Evolutionary conservation across 805 yeast genomes (phyloP), one percentile per base, ranked within the genome.

Genomic region (Teunomyces kruisii): DNA sequence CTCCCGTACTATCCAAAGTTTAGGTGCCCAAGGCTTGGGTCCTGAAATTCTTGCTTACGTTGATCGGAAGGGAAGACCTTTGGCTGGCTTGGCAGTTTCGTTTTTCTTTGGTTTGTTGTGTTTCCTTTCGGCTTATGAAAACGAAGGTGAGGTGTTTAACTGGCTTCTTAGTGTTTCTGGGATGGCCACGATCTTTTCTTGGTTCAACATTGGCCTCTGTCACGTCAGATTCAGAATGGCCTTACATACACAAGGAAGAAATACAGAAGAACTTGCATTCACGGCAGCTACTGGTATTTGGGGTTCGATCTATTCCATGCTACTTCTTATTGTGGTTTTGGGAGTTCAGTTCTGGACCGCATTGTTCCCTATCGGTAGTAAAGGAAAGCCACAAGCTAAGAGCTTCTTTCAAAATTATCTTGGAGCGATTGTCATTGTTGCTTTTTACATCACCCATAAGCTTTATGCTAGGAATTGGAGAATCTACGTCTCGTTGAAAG

Each of bases 151-250:
- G 16, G 51, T 51, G 4, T 51, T 51, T 26, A 53, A 56, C 2
- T 67, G 72, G 72, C 52, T 67, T 29, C 58, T 67, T 48, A 61
- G 67, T 14, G 50, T 67, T 26, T 57, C 64, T 9, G 72, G 71
- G n/a, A 51, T 67, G 32, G 65, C 71, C 0, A 65, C 71, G 15
- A 48, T 67, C 14, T 65, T 67, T 50, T 59, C 66, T 22, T 67
- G 71, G 71, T 64, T 65, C 45, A 61, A 64, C 43, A 59, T 67
- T 40, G 54, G 61, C 14, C 57, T 58, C n/a, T 58, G 66, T n/a
- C 70, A 60, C 43, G 48, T 64, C 28, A 49, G 71, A 44, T 67
- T 64, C 44, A 59, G 73, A 52, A 42, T 55, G 50, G 72, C 65
- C 1, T 48, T 65, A 54, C 55, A 49, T 28, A 46, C 46, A 7